Evolutionary conservation across 805 yeast species (phyloP), one percentile per base, ranked within the genome.

Genomic region (Cyberlindnera subsufficiens): DNA sequence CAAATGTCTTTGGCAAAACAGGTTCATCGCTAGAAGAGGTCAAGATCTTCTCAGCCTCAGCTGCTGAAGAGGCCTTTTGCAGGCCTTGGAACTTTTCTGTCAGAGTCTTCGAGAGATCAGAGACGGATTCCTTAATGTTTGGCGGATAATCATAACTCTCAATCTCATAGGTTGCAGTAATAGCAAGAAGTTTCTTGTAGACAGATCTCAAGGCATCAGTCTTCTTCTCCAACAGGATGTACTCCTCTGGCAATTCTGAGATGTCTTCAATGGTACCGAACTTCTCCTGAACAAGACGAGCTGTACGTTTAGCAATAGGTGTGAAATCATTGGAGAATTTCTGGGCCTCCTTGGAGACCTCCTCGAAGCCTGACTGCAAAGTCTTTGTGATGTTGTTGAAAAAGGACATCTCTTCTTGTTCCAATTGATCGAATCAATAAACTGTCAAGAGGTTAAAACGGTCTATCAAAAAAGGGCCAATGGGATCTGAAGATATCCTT

Each of bases 111-210:
- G 82, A 77, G 56, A 82, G 78, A 52, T 83, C 82, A 38, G 68
- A 67, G 19, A 78, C 68, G 36, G 85, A 77, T 52, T 86, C 91
- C 47, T 74, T 73, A 49, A 85, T 63, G 59, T 82, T 82, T 42
- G 93, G 91, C 20, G 95, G 95, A 55, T 83, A 85, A 60, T 86
- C 95, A 59, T 86, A 86, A 38, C 85, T 76, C 52, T 82, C 84
- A 47, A 82, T 77, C 55, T 76, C 87, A 57, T 78, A 86, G 34
- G 89, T 86, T 39, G 68, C 70, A 6, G 82, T 72, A 42, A 77
- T 73, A 5, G 65, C 50, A n/a, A 75, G 53, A 11, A 74, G 55
- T 54, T 72, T 71, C 51, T 69, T 78, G 64, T 82, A 80, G 45
- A 80, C 74, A 39, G 69, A 70, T 59, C 78, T 77, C 52, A 84